A percentile compares a stretch with the other conserved stretches of the same genome.
Conservation (phyloP, 257 asterid species). For the Anisodus acutangulus region DNA sequence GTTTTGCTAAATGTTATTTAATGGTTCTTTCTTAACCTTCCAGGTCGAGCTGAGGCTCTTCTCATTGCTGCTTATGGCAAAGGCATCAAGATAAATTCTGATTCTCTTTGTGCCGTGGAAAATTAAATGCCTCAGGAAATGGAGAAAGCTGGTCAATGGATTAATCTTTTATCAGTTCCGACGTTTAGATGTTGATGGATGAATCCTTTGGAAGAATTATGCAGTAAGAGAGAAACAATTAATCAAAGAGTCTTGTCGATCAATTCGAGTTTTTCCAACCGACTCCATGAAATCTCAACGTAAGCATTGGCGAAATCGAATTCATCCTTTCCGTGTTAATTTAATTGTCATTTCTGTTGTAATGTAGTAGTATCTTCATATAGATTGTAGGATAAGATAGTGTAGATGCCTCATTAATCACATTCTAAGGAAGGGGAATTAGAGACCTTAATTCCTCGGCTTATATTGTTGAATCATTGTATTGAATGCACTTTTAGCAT, state of each 20-base stretch:
- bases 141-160: not conserved
- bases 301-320: too few relatives aligned
- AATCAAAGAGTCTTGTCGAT: not conserved
- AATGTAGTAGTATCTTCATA: not conserved
- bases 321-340: not conserved
- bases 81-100: constrained; percentile 51
- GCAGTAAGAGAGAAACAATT: not conserved
- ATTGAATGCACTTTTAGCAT: not conserved
- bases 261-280: not conserved
- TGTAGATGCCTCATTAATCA: not conserved
- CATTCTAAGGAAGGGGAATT: not conserved
- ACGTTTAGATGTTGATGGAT: not conserved
- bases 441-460: not conserved
- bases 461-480: not conserved
- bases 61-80: constrained; percentile 87
- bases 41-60: constrained; percentile 94
- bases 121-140: constrained; percentile 33
- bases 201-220: not conserved
- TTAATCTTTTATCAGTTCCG: not conserved
- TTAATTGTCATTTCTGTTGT: not conserved
- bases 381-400: not conserved
- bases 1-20: not conserved
- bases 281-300: not conserved
- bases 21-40: constrained; percentile 26
- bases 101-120: constrained; percentile 40